phyloP scores from a whole-genome alignment of 345 rosid genomes.

The Lagerstroemia speciosa region DNA sequence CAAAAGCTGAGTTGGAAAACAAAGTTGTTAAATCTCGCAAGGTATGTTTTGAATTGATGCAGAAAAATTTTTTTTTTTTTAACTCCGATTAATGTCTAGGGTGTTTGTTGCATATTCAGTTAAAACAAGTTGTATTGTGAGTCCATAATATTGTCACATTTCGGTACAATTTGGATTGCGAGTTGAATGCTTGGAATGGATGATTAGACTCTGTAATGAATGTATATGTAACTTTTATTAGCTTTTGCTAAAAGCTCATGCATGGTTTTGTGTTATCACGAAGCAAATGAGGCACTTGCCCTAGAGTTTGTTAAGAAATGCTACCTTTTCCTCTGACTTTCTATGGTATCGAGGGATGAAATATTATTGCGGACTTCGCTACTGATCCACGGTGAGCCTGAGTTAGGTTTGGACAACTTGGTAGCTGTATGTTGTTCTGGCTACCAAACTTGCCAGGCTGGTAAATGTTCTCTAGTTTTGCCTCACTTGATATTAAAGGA shows the following conservation, averaged over 20 bases:
- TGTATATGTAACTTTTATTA: neutral
- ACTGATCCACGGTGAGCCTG: neutral
- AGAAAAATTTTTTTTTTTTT: neutral
- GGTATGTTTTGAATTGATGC: conserved; percentile 25
- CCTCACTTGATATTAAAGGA: neutral
- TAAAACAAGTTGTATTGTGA: neutral
- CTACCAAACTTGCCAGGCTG: neutral
- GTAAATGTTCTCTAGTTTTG: neutral
- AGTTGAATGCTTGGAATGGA: neutral
- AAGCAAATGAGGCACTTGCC: neutral
- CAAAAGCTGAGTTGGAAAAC: conserved; percentile 77
- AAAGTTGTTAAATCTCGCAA: conserved; percentile 63
- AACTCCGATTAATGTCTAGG: neutral
- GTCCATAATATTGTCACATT: neutral
- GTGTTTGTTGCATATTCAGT: neutral
- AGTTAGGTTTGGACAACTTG: neutral
- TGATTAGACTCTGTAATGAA: neutral
- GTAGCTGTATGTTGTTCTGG: neutral
- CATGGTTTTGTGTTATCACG: neutral
- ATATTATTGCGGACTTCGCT: neutral
- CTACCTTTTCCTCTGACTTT: neutral
- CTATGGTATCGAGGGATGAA: neutral
- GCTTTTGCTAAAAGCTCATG: neutral
- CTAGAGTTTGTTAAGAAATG: neutral
- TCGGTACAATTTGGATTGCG: neutral